Base-by-base conservation (phyloP, 371 early-diverging fungal genomes). In the Mucor ambiguus region DNA sequence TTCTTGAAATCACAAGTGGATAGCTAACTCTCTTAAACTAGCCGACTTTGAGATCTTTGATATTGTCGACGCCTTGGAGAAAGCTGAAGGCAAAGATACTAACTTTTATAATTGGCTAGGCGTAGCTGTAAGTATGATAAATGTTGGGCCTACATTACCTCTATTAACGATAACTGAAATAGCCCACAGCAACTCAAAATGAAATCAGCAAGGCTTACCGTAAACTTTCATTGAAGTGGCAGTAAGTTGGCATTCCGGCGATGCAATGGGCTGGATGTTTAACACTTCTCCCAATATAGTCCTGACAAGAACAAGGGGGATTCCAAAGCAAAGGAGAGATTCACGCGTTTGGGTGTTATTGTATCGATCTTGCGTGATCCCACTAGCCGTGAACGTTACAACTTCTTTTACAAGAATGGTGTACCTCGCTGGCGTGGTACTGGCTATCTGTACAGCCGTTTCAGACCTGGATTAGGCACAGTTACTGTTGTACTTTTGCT, bases 211-310 rank as follows among this genome's bases (percentile, higher is more conserved):
- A 82, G 61, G 91, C 98, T 18, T 98, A 92, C 85, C 88, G 95
- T 62, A 95, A 93, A 79, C 82, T 95, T 37, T 97, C 98, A 6
- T 84, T 93, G 37, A 91, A 92, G 67, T 94, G 93, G 75, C 99
- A 99, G 90, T 90, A 87, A 78, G 88, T 73, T 1, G 28, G 29
- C 14, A 49, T 38, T 65, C 52, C 61, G 0, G 26, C 38, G 14
- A 43, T 16, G 4, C 26, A 43, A 38, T 28, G 4, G 10, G 29
- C 5, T n/a, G 12, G 9, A 46, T 41, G 16, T 30, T 20, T 46
- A 46, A 46, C 12, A 32, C 4, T 60, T n/a, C 8, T 14, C 4
- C 18, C 20, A 44, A 41, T 7, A 7, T 62, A 90, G 90, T 48
- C 93, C 93, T 29, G 94, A 93, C 72, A 94, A 94, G 81, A 90